phyloP scores from a whole-genome alignment of 805 yeast species.

The Blastobotrys peoriensis region DNA sequence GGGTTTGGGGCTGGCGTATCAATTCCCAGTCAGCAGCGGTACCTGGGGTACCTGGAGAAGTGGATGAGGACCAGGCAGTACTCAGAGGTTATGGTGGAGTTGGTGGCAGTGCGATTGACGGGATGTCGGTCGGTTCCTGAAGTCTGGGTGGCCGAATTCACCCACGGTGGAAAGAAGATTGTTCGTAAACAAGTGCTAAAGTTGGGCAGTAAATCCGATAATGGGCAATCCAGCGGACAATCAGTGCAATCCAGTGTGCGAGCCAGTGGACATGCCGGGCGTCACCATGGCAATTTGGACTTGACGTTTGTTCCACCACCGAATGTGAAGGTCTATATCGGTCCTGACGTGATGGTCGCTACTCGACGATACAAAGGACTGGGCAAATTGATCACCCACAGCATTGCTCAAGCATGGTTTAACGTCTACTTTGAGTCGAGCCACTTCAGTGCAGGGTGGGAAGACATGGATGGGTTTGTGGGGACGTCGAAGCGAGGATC shows the following conservation, averaged over 20 bases:
- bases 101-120: constrained; percentile 17
- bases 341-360: constrained; percentile 19
- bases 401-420: constrained; percentile 37
- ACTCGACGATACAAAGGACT: constrained; percentile 1
- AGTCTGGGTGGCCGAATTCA: constrained; percentile 16
- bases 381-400: constrained; percentile 12
- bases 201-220: constrained; percentile 1
- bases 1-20: constrained; percentile 63
- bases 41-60: constrained; percentile 50
- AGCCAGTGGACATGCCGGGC: too few relatives aligned
- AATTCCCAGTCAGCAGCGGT: constrained; percentile 62
- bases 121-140: constrained; percentile 21
- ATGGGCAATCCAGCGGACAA: too few relatives aligned
- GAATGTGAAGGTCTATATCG: constrained; percentile 12
- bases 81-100: constrained; percentile 14
- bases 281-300: too few relatives aligned
- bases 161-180: constrained; percentile 15
- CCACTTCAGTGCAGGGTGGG: constrained; percentile 34
- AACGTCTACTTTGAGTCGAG: constrained; percentile 40
- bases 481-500: constrained; percentile 55
- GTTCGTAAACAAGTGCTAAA: constrained; percentile 13
- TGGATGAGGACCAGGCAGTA: constrained; percentile 22
- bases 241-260: too few relatives aligned
- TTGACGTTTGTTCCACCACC: constrained; percentile 14
- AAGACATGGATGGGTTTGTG: constrained; percentile 58